Evolutionary conservation across 179 eudicot species (phyloP).

Genomic region (Spergularia azorica): DNA sequence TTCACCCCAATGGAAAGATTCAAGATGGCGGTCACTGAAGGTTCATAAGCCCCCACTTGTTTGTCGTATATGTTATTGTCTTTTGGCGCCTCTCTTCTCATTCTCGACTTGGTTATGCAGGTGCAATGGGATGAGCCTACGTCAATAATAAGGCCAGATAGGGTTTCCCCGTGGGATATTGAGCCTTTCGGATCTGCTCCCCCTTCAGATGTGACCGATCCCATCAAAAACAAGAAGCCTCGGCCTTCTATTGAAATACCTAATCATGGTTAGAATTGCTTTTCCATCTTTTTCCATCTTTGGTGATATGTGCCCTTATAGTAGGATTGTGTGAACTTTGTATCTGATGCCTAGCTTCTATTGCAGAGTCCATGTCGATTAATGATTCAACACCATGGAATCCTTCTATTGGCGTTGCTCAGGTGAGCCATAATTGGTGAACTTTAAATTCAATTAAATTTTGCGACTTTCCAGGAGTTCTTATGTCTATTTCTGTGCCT

Average conservation of each 20-base stretch:
- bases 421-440: slow-evolving; percentile 14
- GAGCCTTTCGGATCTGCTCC: slow-evolving; percentile 70
- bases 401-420: slow-evolving; percentile 38
- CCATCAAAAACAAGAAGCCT: slow-evolving; percentile 66
- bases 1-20: slow-evolving; percentile 71
- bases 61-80: not conserved
- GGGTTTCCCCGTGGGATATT: slow-evolving; percentile 95
- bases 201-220: slow-evolving; percentile 40
- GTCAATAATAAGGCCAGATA: slow-evolving; percentile 66
- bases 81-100: not conserved
- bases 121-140: slow-evolving; percentile 96
- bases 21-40: slow-evolving; percentile 87
- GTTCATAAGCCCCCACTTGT: slow-evolving; percentile 37
- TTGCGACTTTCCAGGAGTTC: not conserved
- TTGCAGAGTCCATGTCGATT: slow-evolving; percentile 49
- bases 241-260: slow-evolving; percentile 57
- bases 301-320: not conserved
- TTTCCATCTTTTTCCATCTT: slow-evolving; percentile 6
- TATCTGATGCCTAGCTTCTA: not conserved
- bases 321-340: not conserved
- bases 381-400: slow-evolving; percentile 58
- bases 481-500: not conserved
- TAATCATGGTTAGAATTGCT: slow-evolving; percentile 43
- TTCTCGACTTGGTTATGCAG: slow-evolving; percentile 33
- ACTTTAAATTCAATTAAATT: not conserved